These are phyloP conservation scores for Hansfordia pulvinata DNA, from an alignment of 2,329 filamentous ascomycete genomes.

Conservation along the genomic window DNA sequence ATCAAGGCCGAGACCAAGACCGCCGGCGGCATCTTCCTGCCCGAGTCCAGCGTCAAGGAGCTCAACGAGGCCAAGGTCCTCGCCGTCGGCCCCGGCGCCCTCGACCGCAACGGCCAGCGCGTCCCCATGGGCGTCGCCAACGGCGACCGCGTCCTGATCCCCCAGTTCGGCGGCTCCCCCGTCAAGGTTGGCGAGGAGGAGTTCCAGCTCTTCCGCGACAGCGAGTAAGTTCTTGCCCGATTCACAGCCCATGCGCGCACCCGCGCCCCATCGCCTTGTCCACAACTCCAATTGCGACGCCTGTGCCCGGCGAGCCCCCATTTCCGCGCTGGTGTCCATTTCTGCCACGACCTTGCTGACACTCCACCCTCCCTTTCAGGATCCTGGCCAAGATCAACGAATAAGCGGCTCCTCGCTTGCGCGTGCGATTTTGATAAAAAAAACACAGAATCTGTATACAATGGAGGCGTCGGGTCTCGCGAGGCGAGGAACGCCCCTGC, in stretches of 20 bases:
- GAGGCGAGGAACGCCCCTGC: no score
- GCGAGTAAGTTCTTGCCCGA: conserved; percentile 79
- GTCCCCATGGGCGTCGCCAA: conserved; percentile 68
- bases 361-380: conserved; percentile 29
- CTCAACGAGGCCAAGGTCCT: conserved; percentile 95
- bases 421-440: no score
- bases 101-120: conserved; percentile 83
- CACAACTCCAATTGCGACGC: no score
- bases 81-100: conserved; percentile 77
- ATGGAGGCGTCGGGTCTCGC: no score
- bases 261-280: no score
- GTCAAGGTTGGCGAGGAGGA: conserved; percentile 98
- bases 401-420: conserved; percentile 47
- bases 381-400: conserved; percentile 99
- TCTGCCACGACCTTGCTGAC: conserved; percentile 5
- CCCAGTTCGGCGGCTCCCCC: conserved; percentile 87
- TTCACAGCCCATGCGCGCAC: neutral
- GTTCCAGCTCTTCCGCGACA: conserved; percentile 89
- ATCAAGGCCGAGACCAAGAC: conserved; percentile 96
- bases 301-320: no score
- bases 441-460: conserved; percentile 14
- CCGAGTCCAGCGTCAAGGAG: conserved; percentile 93
- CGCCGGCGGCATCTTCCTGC: conserved; percentile 91
- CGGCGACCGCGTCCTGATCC: conserved; percentile 91
- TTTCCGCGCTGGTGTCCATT: conserved; percentile 1